These are phyloP conservation scores for Diaporthe ampelina DNA, from an alignment of 2,329 filamentous ascomycete species.

Conservation along the genomic window DNA sequence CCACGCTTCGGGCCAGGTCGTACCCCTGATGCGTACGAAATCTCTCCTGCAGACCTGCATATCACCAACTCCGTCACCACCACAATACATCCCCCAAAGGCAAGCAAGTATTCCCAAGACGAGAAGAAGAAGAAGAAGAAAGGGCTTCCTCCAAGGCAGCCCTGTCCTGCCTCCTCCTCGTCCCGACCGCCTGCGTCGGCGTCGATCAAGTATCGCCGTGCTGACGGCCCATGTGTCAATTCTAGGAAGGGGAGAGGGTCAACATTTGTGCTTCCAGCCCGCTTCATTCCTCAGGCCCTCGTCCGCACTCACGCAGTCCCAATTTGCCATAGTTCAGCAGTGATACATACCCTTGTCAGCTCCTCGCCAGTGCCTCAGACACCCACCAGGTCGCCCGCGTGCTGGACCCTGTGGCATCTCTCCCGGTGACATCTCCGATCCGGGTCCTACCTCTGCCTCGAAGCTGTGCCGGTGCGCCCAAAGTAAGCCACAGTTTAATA, in stretches of 20 bases:
- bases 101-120: not conserved
- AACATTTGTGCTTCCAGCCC: not conserved
- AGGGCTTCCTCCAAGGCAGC: not conserved
- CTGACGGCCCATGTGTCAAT: not conserved
- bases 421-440: not conserved
- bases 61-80: not conserved
- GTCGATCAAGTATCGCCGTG: not conserved
- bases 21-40: not conserved
- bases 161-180: not conserved
- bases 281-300: not conserved
- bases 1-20: not conserved
- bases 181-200: not conserved
- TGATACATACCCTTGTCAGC: not conserved
- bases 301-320: not conserved
- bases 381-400: not conserved
- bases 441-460: not conserved
- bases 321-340: not conserved
- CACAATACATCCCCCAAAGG: not conserved
- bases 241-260: not conserved
- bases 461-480: not conserved
- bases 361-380: not conserved
- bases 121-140: too few species aligned
- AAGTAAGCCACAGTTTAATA: constrained; percentile 18
- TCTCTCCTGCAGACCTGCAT: not conserved
- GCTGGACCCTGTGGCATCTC: not conserved